These are phyloP conservation scores for Salix exigua DNA, from an alignment of 345 rosid genomes.

Conservation along the genomic window DNA sequence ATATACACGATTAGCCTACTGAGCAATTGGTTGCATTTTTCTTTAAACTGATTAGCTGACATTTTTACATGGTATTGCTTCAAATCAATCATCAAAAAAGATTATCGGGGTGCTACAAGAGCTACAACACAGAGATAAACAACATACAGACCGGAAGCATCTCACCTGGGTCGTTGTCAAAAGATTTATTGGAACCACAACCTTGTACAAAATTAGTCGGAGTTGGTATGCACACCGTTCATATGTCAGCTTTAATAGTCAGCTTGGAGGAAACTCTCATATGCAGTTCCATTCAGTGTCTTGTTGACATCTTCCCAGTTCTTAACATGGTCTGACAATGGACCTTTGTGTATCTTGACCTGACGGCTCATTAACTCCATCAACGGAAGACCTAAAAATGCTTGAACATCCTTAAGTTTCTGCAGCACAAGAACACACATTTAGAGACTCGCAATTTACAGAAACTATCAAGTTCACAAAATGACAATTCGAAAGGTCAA, in stretches of 20 bases:
- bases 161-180: slow-evolving; percentile 1
- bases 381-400: slow-evolving; percentile 62
- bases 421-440: slow-evolving; percentile 30
- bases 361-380: slow-evolving; percentile 70
- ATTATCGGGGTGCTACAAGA: background rate
- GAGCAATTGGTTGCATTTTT: slow-evolving; percentile 12
- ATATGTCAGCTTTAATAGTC: slow-evolving; percentile 48
- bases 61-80: slow-evolving; percentile 19
- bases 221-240: slow-evolving; percentile 23
- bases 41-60: slow-evolving; percentile 10
- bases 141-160: too few relatives aligned
- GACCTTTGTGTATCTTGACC: slow-evolving; percentile 85
- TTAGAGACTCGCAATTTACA: background rate
- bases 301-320: slow-evolving; percentile 82
- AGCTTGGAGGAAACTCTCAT: slow-evolving; percentile 48
- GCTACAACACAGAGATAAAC: background rate
- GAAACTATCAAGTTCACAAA: background rate
- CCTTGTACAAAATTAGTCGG: slow-evolving; percentile 23
- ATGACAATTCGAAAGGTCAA: background rate
- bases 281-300: slow-evolving; percentile 63
- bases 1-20: background rate
- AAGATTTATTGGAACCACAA: background rate
- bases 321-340: slow-evolving; percentile 55
- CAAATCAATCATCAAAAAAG: slow-evolving; percentile 3
- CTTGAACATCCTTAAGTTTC: slow-evolving; percentile 72